These are phyloP conservation scores for Achaetomium macrosporum DNA, from an alignment of 2,329 filamentous ascomycete genomes.

Conservation along the genomic window DNA sequence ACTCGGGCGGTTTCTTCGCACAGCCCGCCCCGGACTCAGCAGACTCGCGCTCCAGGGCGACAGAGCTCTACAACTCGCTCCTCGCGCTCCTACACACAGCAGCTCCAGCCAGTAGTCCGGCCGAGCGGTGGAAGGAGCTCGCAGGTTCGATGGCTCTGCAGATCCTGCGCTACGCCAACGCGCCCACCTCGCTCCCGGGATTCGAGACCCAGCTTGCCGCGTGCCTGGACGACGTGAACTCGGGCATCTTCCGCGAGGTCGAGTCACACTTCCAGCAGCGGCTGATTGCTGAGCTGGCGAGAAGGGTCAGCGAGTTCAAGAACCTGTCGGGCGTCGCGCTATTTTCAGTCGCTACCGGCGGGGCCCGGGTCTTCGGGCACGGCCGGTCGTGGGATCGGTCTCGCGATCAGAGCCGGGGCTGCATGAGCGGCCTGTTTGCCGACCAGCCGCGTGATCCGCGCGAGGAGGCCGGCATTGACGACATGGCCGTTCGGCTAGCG, in stretches of 20 bases:
- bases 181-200: slow-evolving; percentile 37
- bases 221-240: slow-evolving; percentile 39
- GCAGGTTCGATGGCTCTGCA: slow-evolving; percentile 50
- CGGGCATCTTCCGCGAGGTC: slow-evolving; percentile 42
- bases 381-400: slow-evolving; percentile 32
- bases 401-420: slow-evolving; percentile 27
- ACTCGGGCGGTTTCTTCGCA: slow-evolving; percentile 38
- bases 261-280: slow-evolving; percentile 46
- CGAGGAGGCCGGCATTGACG: slow-evolving; percentile 51
- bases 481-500: slow-evolving; percentile 70
- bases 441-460: slow-evolving; percentile 37
- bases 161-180: slow-evolving; percentile 52
- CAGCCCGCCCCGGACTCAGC: slow-evolving; percentile 34
- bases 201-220: slow-evolving; percentile 46
- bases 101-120: slow-evolving; percentile 35
- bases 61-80: slow-evolving; percentile 47
- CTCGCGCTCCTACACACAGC: slow-evolving; percentile 51
- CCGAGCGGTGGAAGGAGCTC: slow-evolving; percentile 47
- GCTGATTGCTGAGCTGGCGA: slow-evolving; percentile 43
- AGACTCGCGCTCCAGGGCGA: slow-evolving; percentile 40
- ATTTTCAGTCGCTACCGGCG: slow-evolving; percentile 51
- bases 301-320: slow-evolving; percentile 48
- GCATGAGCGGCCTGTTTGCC: slow-evolving; percentile 27
- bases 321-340: slow-evolving; percentile 47
- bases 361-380: slow-evolving; percentile 36